Base-by-base conservation (phyloP, 2,329 filamentous ascomycete species). In the Geosmithia flava region DNA sequence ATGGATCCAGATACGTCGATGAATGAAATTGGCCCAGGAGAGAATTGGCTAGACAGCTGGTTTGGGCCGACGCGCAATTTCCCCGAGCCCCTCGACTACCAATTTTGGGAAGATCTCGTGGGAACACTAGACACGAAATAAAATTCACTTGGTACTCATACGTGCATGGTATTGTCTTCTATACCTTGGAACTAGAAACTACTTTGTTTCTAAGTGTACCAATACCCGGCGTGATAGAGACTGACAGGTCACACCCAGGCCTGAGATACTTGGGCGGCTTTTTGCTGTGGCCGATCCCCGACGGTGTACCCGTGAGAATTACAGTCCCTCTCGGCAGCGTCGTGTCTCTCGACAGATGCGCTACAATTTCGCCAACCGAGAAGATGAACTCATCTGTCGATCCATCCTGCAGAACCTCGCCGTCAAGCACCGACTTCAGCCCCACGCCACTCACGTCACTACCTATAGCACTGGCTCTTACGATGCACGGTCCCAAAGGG, bases 401-500 rank as follows among this genome's bases (percentile, higher is more conserved):
- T 0, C 52, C 54, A 3, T 57, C 51, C 20, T 59, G 58, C 51
- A 56, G 47, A 3, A 54, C 45, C 30, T 55, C 48, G 1, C 57
- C 58, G 29, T 59, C 54, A 7, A 60, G 49, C 2, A 50, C 46
- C 2, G 56, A 58, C 43, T 45, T 51, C 10, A 60, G 47, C 11
- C 42, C 44, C 3, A 55, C 42, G 4, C 45, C 6, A 3, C 44
- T 15, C 20, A 46, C 37, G 23, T 50, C 50, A 11, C 15, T 16
- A 0, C 47, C 50, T 1, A 54, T 41, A 11, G 48, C 45, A 43
- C 44, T 43, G 2, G 48, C 39, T 6, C 47, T 49, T 2, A 56
- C 55, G 0, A 58, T 29, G 27, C 50, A 52, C 1, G 55, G 55
- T 0, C 69, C 71, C 48, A 74, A 61, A 0, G 71, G 71, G 52